phyloP scores from a whole-genome alignment of 1,139 yeast species.

The Entelexis paramagnoliae region DNA sequence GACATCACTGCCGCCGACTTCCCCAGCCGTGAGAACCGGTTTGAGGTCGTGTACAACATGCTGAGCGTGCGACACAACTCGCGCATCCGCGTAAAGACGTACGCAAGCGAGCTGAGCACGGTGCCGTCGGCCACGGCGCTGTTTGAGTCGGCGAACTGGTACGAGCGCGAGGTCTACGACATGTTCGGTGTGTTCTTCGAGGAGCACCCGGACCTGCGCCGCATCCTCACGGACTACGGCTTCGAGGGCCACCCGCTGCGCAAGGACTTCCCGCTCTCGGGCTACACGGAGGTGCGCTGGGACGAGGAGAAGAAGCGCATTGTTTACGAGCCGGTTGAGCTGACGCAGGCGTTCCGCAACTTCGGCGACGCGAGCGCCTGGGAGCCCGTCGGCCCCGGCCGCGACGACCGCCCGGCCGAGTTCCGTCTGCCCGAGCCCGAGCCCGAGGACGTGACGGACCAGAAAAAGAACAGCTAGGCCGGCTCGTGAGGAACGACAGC shows the following conservation, averaged over 20 bases:
- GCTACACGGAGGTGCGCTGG: conserved; percentile 80
- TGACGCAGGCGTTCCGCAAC: conserved; percentile 87
- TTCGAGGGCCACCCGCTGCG: conserved; percentile 88
- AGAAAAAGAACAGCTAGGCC: conserved; percentile 17
- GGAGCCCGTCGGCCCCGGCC: conserved; percentile 88
- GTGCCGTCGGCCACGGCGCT: conserved; percentile 68
- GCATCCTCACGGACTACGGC: conserved; percentile 87
- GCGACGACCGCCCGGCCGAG: conserved; percentile 68
- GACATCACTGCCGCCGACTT: conserved; percentile 83
- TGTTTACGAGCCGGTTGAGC: conserved; percentile 79
- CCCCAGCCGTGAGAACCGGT: conserved; percentile 74
- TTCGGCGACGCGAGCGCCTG: conserved; percentile 83
- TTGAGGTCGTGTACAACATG: conserved; percentile 77
- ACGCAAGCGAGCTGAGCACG: conserved; percentile 71
- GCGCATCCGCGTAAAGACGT: conserved; percentile 79
- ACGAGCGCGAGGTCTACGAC: conserved; percentile 80
- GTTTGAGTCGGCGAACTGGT: conserved; percentile 80
- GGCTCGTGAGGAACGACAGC: not conserved
- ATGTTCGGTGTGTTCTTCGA: conserved; percentile 79
- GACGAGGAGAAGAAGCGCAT: conserved; percentile 87
- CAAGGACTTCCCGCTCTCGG: conserved; percentile 88
- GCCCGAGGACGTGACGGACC: conserved; percentile 44
- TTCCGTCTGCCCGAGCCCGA: conserved; percentile 76
- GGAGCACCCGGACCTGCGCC: conserved; percentile 80
- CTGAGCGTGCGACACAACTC: conserved; percentile 77